phyloP scores from a whole-genome alignment of 352 stramenopile species.

The Nothophytophthora sp. region DNA sequence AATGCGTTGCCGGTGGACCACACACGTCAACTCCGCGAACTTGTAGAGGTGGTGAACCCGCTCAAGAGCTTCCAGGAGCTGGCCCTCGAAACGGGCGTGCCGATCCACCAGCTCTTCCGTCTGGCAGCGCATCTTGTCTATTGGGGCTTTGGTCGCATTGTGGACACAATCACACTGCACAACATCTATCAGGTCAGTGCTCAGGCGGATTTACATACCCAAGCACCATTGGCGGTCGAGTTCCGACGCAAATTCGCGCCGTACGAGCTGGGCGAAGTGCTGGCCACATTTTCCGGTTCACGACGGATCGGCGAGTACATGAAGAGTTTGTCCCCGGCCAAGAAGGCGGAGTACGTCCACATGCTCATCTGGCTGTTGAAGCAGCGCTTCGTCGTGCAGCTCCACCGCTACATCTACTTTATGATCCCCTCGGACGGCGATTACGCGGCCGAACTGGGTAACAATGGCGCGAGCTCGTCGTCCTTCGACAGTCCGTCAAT shows the following conservation, averaged over 20 bases:
- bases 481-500: conserved; percentile 32
- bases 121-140: conserved; percentile 83
- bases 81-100: conserved; percentile 70
- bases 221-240: conserved; percentile 57
- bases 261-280: conserved; percentile 71
- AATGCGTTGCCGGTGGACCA: conserved; percentile 69
- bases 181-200: conserved; percentile 86
- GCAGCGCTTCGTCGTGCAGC: conserved; percentile 78
- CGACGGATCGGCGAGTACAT: conserved; percentile 78
- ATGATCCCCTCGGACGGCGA: conserved; percentile 78
- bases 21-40: conserved; percentile 69
- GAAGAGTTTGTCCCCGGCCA: conserved; percentile 59
- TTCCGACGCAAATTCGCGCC: conserved; percentile 76
- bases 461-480: conserved; percentile 2
- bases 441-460: conserved; percentile 28
- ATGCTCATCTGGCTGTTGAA: conserved; percentile 90
- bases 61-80: conserved; percentile 89
- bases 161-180: conserved; percentile 85
- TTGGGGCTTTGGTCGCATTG: conserved; percentile 78
- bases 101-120: conserved; percentile 83
- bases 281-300: conserved; percentile 72
- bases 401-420: conserved; percentile 89
- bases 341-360: conserved; percentile 87
- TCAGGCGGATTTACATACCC: conserved; percentile 48
- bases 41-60: conserved; percentile 78